Percentiles rank a stretch among this genome's conserved stretches.
Evolutionary conservation across 1,139 yeast genomes (phyloP).

Genomic region (Sugiyamaella paludigena): DNA sequence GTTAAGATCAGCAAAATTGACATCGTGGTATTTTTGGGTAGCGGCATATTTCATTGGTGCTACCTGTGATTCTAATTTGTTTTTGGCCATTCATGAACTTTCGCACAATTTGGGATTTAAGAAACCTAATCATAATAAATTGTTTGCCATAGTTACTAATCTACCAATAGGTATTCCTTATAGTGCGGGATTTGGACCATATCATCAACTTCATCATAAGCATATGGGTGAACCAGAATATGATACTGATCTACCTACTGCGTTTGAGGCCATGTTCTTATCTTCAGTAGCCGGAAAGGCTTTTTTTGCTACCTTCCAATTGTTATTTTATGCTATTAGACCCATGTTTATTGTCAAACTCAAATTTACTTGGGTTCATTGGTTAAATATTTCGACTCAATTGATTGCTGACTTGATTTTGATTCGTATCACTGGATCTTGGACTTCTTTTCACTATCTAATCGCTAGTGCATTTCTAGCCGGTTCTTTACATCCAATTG

Average conservation of each 20-base stretch:
- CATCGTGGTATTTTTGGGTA: conserved; percentile 54
- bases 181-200: conserved; percentile 87
- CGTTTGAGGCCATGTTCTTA: conserved; percentile 66
- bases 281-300: conserved; percentile 83
- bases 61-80: conserved; percentile 77
- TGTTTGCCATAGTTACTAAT: conserved; percentile 75
- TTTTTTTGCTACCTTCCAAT: conserved; percentile 86
- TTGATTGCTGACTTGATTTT: conserved; percentile 55
- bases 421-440: conserved; percentile 58
- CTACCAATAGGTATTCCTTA: conserved; percentile 89
- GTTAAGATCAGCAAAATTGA: conserved; percentile 55
- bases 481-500: conserved; percentile 89
- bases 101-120: conserved; percentile 85
- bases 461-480: conserved; percentile 79
- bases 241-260: conserved; percentile 87
- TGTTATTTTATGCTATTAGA: conserved; percentile 82
- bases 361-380: conserved; percentile 70
- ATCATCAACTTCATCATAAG: conserved; percentile 88
- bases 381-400: conserved; percentile 65
- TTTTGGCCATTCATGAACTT: conserved; percentile 84
- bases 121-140: conserved; percentile 69
- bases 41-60: conserved; percentile 81
- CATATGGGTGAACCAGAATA: conserved; percentile 80
- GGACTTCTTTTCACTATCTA: conserved; percentile 65
- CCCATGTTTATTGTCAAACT: conserved; percentile 83